Conservation (phyloP, 331 rosid species). For the Malus hybrid region DNA sequence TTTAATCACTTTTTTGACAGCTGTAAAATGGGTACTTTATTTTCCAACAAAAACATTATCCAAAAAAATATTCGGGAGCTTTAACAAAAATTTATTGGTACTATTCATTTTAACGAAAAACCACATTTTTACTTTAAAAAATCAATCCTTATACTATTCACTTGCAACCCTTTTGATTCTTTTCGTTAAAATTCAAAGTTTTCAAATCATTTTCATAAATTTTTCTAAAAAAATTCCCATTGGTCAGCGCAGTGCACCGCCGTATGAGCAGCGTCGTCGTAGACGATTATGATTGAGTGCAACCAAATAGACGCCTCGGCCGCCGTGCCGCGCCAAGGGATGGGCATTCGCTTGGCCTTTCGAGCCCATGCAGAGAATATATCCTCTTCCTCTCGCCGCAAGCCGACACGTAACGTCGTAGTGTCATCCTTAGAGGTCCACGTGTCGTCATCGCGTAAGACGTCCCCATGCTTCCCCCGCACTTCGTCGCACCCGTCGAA, state of each 20-base stretch:
- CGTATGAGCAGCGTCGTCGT: background rate
- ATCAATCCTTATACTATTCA: no score
- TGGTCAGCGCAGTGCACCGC: background rate
- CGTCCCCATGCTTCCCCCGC: background rate
- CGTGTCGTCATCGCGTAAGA: background rate
- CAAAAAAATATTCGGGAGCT: no score
- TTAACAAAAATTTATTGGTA: no score
- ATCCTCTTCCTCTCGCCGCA: background rate
- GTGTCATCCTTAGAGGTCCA: background rate
- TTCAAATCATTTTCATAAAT: no score
- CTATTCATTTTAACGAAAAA: no score
- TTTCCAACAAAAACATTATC: no score
- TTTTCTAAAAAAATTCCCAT: no score
- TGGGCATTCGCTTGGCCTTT: background rate
- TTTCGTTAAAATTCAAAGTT: no score
- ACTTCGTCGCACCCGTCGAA: constrained; percentile 2
- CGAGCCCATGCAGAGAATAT: constrained; percentile 20
- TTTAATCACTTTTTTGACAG: no score
- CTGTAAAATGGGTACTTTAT: no score
- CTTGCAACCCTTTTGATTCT: no score
- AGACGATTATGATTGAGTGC: background rate
- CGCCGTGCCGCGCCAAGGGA: constrained; percentile 19
- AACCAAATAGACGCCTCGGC: background rate
- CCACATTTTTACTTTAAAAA: no score
- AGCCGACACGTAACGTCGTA: constrained; percentile 12